Percentiles rank a stretch among this genome's conserved stretches.
phyloP scores from a whole-genome alignment of 1,284 basidiomycete species.

The Peniophora sp. region DNA sequence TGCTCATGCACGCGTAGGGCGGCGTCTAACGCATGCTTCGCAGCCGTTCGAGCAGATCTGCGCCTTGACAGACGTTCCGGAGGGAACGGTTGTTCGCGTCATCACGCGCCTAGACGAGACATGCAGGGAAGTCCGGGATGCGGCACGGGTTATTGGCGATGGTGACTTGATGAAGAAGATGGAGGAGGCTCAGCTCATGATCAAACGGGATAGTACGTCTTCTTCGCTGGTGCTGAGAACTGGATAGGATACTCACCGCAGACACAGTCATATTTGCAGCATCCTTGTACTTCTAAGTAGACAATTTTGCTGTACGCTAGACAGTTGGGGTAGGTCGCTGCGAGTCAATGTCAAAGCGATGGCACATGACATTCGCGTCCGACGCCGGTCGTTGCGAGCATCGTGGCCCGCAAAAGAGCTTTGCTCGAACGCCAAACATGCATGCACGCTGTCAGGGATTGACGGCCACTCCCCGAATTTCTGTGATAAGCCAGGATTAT shows the following conservation, averaged over 20 bases:
- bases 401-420: too few relatives aligned
- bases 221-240: not conserved
- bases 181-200: constrained; percentile 90
- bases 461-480: too few relatives aligned
- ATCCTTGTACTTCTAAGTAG: constrained; percentile 82
- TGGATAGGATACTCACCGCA: not conserved
- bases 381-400: too few relatives aligned
- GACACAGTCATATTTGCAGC: constrained; percentile 74
- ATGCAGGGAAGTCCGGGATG: constrained; percentile 94
- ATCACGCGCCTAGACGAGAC: constrained; percentile 97
- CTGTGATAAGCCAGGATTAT: not conserved
- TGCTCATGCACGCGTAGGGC: not conserved
- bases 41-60: constrained; percentile 96
- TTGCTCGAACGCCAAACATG: too few relatives aligned
- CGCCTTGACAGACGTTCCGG: constrained; percentile 87
- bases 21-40: not conserved
- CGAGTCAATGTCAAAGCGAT: too few relatives aligned
- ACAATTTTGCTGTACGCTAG: not conserved
- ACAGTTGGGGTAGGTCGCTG: too few relatives aligned
- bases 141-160: constrained; percentile 96
- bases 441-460: too few relatives aligned
- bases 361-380: too few relatives aligned
- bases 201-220: constrained; percentile 86
- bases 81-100: constrained; percentile 94
- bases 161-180: constrained; percentile 95